phyloP scores from a whole-genome alignment of 768 basidiomycete genomes.

The Tricholoma saponaceum region DNA sequence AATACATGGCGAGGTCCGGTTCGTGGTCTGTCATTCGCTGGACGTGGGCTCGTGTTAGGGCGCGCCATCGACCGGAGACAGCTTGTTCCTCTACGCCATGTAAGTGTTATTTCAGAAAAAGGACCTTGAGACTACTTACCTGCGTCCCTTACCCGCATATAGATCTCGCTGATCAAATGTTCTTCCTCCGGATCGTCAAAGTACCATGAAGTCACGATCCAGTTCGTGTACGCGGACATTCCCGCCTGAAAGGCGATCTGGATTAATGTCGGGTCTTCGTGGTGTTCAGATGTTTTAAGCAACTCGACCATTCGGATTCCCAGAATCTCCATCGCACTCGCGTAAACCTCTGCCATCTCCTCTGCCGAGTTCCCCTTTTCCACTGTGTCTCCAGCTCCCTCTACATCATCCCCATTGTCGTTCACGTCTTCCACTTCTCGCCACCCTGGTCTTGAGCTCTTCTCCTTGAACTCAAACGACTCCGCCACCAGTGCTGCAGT shows the following conservation, averaged over 20 bases:
- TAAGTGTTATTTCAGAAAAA: not conserved
- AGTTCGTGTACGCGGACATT: conserved; percentile 42
- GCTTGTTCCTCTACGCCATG: conserved; percentile 35
- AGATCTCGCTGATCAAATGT: conserved; percentile 34
- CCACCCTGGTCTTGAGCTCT: not conserved
- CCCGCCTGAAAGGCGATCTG: conserved; percentile 43
- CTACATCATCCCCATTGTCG: not conserved
- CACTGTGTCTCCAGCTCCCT: not conserved
- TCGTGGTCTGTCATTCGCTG: conserved; percentile 20
- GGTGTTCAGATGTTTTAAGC: conserved; percentile 33
- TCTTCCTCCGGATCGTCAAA: conserved; percentile 46
- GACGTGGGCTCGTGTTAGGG: conserved; percentile 30
- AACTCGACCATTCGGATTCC: conserved; percentile 35
- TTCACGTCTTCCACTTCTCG: not conserved
- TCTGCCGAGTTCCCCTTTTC: conserved; percentile 3
- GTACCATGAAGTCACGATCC: conserved; percentile 49
- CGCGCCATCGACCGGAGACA: conserved; percentile 40
- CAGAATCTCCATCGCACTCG: conserved; percentile 24
- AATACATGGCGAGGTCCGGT: conserved; percentile 31
- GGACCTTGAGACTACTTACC: conserved; percentile 21
- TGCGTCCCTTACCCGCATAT: conserved; percentile 28
- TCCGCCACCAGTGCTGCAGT: conserved; percentile 45
- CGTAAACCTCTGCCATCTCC: conserved; percentile 19
- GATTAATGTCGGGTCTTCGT: conserved; percentile 36
- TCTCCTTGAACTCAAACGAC: conserved; percentile 24